phyloP scores from a whole-genome alignment of 2,329 filamentous ascomycete species.

The Clarireedia paspali region DNA sequence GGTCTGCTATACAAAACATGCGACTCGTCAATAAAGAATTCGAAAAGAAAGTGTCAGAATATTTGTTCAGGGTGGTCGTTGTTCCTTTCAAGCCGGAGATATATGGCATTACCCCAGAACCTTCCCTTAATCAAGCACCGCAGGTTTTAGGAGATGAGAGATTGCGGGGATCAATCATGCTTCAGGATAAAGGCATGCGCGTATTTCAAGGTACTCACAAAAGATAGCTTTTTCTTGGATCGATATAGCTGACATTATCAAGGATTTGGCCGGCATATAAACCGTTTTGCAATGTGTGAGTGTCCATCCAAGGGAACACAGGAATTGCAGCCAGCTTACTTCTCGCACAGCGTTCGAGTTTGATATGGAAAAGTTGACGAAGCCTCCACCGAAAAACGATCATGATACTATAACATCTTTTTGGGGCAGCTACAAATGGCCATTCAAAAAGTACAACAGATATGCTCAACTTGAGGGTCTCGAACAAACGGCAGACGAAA shows the following conservation, averaged over 20 bases:
- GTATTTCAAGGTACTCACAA: slow-evolving; percentile 44
- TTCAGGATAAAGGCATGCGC: slow-evolving; percentile 43
- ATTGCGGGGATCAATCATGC: slow-evolving; percentile 21
- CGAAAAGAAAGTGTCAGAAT: slow-evolving; percentile 47
- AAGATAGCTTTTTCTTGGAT: not conserved
- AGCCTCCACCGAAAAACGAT: slow-evolving; percentile 47
- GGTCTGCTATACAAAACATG: slow-evolving; percentile 50
- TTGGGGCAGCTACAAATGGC: slow-evolving; percentile 61
- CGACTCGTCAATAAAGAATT: slow-evolving; percentile 54
- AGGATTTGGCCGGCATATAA: slow-evolving; percentile 50
- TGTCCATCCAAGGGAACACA: not conserved
- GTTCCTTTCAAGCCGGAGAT: slow-evolving; percentile 59
- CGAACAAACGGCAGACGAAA: slow-evolving; percentile 57
- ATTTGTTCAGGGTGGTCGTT: slow-evolving; percentile 55
- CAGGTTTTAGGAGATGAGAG: not conserved
- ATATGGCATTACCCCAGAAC: slow-evolving; percentile 43
- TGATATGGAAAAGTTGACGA: slow-evolving; percentile 42
- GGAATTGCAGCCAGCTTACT: not conserved
- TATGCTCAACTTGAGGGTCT: slow-evolving; percentile 52
- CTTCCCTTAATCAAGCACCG: slow-evolving; percentile 1
- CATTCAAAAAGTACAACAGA: slow-evolving; percentile 48
- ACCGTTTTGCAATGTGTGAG: slow-evolving; percentile 51
- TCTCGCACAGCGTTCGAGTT: slow-evolving; percentile 46
- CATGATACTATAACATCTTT: slow-evolving; percentile 49
- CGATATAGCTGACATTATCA: slow-evolving; percentile 4